Percentiles rank a stretch among this genome's conserved stretches.
phyloP scores from a whole-genome alignment of 2,329 filamentous ascomycete species.

The Pseudopithomyces maydicus region DNA sequence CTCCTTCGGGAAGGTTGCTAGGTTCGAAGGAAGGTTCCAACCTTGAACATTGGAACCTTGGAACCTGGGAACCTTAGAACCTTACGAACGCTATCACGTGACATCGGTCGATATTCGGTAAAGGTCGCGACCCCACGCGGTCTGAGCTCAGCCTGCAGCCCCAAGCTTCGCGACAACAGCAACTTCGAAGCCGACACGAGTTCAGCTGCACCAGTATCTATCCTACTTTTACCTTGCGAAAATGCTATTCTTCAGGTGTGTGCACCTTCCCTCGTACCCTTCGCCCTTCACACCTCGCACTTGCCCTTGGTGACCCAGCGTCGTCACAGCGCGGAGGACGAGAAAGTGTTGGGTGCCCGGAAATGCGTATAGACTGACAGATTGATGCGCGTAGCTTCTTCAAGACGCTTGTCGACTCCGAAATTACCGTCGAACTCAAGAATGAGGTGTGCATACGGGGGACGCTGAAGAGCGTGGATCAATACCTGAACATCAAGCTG shows the following conservation, averaged over 20 bases:
- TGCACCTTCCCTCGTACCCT: constrained; percentile 1
- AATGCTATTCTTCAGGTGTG: constrained; percentile 61
- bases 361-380: neutral
- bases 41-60: too few species aligned
- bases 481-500: constrained; percentile 99
- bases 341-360: neutral
- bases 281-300: neutral
- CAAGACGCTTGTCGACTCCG: constrained; percentile 96
- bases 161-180: constrained; percentile 11
- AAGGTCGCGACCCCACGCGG: constrained; percentile 3
- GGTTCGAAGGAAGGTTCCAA: too few species aligned
- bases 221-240: neutral
- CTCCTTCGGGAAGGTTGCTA: too few species aligned
- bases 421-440: constrained; percentile 98
- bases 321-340: neutral
- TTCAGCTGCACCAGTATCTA: neutral
- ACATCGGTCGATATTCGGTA: constrained; percentile 25
- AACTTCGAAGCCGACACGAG: constrained; percentile 1
- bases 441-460: constrained; percentile 98
- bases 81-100: too few species aligned
- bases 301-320: too few species aligned
- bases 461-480: constrained; percentile 94
- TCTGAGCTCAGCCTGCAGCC: constrained; percentile 9
- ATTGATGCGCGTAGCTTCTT: constrained; percentile 68
- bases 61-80: too few species aligned